Base-by-base conservation (phyloP, 179 eudicot species). In the Patellifolia procumbens region DNA sequence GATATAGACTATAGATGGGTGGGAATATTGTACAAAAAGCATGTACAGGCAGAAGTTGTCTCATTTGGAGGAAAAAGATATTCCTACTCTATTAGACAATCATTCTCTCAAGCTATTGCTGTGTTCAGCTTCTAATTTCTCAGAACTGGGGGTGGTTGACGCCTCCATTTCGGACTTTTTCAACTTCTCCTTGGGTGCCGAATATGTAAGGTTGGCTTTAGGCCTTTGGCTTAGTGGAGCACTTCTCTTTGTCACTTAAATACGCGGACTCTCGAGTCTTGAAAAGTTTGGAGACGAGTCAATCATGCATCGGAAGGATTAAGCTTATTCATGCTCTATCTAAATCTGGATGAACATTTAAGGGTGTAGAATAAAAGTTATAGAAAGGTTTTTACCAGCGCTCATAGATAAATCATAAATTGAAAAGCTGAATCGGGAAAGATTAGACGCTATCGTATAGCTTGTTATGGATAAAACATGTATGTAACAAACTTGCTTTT, bases 111-210 rank as follows among this genome's bases (percentile, higher is more conserved):
- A 71, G 84, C 66, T 28, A 78, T 4, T 64, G 58, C 64, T 74
- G 48, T 72, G 43, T 69, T 69, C 16, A 52, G 46, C 46, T 56
- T 43, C 46, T 39, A 62, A 76, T 76, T 46, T 65, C 43, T 55
- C 2, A 2, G 52, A 73, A 51, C 73, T 77, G 81, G 81, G 84
- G 77, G 84, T 81, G 16, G 79, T 81, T 81, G 84, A 76, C 74
- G 84, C 76, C 84, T 74, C 78, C 76, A 72, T 62, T 78, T 52
- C 78, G 76, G 84, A 81, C 81, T 81, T 81, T 81, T 49, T 55
- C 81, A 68, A 65, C 81, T 51, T 68, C 72, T 29, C 70, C 78
- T 74, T 59, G 80, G 74, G 68, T 76, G 35, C 80, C 51, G 17
- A 22, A 28, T 2, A 20, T 46, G 45, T 34, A 11, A 62, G 59